Evolutionary conservation across 257 asterid genomes (phyloP).

Genomic region (Gentiana straminea): DNA sequence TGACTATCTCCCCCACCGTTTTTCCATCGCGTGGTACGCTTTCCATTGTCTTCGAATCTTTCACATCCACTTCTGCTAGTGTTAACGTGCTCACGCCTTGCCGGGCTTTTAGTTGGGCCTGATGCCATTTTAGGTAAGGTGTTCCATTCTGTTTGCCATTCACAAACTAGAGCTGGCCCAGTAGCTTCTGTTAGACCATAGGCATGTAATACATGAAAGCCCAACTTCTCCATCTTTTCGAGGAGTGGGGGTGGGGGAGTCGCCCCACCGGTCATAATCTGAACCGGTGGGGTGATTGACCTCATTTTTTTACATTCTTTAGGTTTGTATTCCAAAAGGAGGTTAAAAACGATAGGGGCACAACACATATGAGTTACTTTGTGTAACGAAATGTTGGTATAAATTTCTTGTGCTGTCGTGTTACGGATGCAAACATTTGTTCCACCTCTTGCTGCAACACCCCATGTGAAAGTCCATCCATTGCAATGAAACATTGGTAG

Average conservation of each 20-base stretch:
- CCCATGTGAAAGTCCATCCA: conserved; percentile 28
- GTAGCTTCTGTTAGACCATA: conserved; percentile 86
- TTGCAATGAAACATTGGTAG: conserved; percentile 36
- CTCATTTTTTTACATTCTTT: neutral
- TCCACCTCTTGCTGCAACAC: conserved; percentile 25
- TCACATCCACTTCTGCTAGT: conserved; percentile 44
- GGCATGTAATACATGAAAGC: conserved; percentile 69
- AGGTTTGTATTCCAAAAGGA: too few species aligned
- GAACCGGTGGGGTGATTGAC: conserved; percentile 12
- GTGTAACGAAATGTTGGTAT: conserved; percentile 9
- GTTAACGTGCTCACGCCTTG: conserved; percentile 58
- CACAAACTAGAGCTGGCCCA: conserved; percentile 75
- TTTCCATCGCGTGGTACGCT: conserved; percentile 55
- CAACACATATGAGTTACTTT: conserved; percentile 22
- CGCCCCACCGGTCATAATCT: conserved; percentile 69
- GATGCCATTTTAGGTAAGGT: conserved; percentile 18
- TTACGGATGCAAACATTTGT: conserved; percentile 24
- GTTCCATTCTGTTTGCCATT: conserved; percentile 59
- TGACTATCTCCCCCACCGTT: conserved; percentile 59
- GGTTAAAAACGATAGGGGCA: conserved; percentile 25
- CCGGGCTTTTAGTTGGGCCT: conserved; percentile 45
- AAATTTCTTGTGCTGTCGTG: conserved; percentile 18
- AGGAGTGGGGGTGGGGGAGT: conserved; percentile 66
- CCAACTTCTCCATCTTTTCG: conserved; percentile 40
- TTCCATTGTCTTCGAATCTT: conserved; percentile 38